phyloP scores from a whole-genome alignment of 805 yeast genomes.

The Martiniozyma abietophila region DNA sequence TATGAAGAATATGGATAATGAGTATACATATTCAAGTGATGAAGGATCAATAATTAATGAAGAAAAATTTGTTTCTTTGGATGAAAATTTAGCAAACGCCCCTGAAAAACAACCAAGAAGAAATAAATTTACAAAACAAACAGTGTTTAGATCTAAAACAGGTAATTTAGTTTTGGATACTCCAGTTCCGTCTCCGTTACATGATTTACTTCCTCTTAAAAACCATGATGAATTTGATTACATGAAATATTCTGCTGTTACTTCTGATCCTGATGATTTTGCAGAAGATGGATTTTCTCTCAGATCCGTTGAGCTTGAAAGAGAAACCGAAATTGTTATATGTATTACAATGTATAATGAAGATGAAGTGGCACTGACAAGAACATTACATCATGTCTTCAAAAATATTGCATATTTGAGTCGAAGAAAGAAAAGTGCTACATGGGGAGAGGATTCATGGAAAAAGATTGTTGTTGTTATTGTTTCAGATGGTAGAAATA shows the following conservation, averaged over 20 bases:
- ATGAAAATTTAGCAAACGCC: constrained; percentile 9
- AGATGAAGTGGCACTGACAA: constrained; percentile 78
- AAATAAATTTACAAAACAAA: constrained; percentile 30
- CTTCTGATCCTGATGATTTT: constrained; percentile 85
- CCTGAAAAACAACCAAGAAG: constrained; percentile 29
- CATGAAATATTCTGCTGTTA: constrained; percentile 96
- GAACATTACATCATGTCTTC: constrained; percentile 93
- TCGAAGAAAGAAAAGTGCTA: constrained; percentile 67
- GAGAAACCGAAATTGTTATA: constrained; percentile 86
- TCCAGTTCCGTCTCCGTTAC: constrained; percentile 85
- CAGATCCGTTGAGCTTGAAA: constrained; percentile 74
- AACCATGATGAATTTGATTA: constrained; percentile 84
- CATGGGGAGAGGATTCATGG: constrained; percentile 98
- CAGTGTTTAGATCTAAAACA: constrained; percentile 64
- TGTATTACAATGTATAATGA: constrained; percentile 98
- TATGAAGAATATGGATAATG: constrained; percentile 14
- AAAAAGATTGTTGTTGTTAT: constrained; percentile 88
- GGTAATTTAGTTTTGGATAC: constrained; percentile 88
- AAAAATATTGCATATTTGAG: constrained; percentile 83
- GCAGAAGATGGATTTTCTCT: constrained; percentile 72
- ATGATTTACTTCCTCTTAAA: constrained; percentile 74
- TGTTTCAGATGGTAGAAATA: constrained; percentile 91
- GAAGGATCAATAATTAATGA: constrained; percentile 12
- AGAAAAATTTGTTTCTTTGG: constrained; percentile 7
- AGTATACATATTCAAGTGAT: constrained; percentile 13